phyloP scores from a whole-genome alignment of 176 grass and related monocot species.

The Tuctoria greenei region DNA sequence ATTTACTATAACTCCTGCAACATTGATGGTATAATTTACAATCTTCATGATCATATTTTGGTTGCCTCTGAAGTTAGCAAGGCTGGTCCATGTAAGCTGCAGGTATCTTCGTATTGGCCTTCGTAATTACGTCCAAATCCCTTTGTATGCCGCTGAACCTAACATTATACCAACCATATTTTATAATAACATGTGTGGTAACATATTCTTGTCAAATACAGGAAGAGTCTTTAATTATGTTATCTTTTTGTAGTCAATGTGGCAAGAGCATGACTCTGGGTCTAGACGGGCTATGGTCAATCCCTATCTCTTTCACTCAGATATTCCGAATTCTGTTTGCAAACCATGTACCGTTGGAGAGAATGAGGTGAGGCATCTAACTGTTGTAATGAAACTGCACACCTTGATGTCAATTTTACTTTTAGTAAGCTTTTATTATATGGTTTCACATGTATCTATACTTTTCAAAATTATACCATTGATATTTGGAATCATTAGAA shows the following conservation, averaged over 20 bases:
- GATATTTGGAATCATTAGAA: background rate
- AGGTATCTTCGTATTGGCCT: slow-evolving; percentile 20
- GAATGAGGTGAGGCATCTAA: slow-evolving; percentile 48
- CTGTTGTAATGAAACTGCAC: slow-evolving; percentile 17
- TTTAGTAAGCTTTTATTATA: background rate
- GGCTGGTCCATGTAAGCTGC: slow-evolving; percentile 36
- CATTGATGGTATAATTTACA: slow-evolving; percentile 44
- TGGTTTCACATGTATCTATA: slow-evolving; percentile 2
- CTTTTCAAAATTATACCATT: background rate
- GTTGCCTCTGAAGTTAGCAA: slow-evolving; percentile 28
- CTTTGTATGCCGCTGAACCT: background rate
- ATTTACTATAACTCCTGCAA: slow-evolving; percentile 46
- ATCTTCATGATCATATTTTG: slow-evolving; percentile 51
- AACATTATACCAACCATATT: background rate
- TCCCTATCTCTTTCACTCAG: slow-evolving; percentile 32
- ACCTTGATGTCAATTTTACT: background rate
- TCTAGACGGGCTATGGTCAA: slow-evolving; percentile 50
- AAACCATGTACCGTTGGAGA: slow-evolving; percentile 41
- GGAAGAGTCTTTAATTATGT: slow-evolving; percentile 13
- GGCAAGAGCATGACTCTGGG: slow-evolving; percentile 53
- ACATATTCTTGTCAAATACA: slow-evolving; percentile 17
- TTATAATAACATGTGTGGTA: background rate
- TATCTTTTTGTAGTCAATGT: slow-evolving; percentile 44
- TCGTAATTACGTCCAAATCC: background rate
- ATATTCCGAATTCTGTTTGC: slow-evolving; percentile 35